Conservation (phyloP, 768 basidiomycete genomes). For the Rhodosporidiobolus sp. region DNA sequence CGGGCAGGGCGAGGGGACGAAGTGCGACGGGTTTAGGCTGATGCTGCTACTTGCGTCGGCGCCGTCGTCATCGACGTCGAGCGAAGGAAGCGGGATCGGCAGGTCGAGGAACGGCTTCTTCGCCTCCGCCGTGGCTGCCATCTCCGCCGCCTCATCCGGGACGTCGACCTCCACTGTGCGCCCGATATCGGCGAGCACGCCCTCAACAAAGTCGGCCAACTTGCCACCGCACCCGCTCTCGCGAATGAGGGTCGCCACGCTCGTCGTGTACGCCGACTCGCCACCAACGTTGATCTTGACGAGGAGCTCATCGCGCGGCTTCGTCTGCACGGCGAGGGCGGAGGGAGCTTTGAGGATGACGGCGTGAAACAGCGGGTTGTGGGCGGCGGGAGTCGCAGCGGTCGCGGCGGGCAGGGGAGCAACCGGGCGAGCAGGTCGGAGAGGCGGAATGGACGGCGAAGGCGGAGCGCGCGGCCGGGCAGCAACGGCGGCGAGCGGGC, state of each 20-base stretch:
- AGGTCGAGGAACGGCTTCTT: background rate
- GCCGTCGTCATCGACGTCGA: background rate
- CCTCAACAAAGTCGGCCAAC: constrained; percentile 21
- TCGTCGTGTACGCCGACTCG: constrained; percentile 15
- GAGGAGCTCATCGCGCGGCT: background rate
- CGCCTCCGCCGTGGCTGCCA: background rate
- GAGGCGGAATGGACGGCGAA: background rate
- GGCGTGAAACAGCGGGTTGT: background rate
- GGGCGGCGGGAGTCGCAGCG: background rate
- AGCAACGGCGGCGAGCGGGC: background rate
- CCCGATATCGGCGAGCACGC: background rate
- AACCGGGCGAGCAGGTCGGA: background rate
- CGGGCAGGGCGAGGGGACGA: constrained; percentile 1
- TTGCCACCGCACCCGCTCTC: background rate
- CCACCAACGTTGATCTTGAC: constrained; percentile 28
- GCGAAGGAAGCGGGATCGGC: background rate
- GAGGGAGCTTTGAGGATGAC: background rate
- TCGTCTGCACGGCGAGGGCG: background rate
- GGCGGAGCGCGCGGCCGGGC: background rate
- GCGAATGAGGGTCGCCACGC: constrained; percentile 1
- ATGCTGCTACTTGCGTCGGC: constrained; percentile 3
- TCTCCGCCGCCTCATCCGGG: background rate
- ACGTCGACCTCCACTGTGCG: background rate
- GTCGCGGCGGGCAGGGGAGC: background rate
- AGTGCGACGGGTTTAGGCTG: background rate